Conservation (phyloP, 202 grass and related monocot genomes). For the Eragrostis tef region DNA sequence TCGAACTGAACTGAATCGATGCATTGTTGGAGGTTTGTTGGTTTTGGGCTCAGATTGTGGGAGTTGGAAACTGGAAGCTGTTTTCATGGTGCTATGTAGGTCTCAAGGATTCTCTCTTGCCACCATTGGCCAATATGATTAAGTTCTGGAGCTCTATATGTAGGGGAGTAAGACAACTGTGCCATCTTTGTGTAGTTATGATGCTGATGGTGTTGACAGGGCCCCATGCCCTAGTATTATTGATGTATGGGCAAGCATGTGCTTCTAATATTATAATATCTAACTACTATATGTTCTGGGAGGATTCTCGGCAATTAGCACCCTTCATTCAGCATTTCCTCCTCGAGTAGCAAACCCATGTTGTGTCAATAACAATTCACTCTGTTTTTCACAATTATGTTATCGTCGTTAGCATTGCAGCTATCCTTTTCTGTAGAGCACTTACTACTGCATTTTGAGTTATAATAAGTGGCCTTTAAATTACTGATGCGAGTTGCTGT, state of each 20-base stretch:
- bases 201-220: constrained; percentile 28
- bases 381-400: neutral
- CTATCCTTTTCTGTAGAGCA: neutral
- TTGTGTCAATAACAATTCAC: constrained; percentile 28
- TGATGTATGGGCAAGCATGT: constrained; percentile 41
- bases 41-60: neutral
- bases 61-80: constrained; percentile 23
- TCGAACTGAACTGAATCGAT: constrained; percentile 22
- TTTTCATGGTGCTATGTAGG: constrained; percentile 10
- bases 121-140: neutral
- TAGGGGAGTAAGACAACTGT: constrained; percentile 38
- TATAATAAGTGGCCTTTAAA: neutral
- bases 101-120: constrained; percentile 16
- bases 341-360: neutral
- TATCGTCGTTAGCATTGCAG: neutral
- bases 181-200: constrained; percentile 25
- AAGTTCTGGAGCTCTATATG: constrained; percentile 19
- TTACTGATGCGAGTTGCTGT: neutral
- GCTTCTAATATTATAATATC: constrained; percentile 17
- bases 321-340: constrained; percentile 11
- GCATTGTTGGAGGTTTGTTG: constrained; percentile 29
- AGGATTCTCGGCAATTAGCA: constrained; percentile 17
- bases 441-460: neutral
- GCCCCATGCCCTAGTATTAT: constrained; percentile 11
- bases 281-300: constrained; percentile 23